Conservation (phyloP, 1,139 yeast species). For the Kazachstania sp. region DNA sequence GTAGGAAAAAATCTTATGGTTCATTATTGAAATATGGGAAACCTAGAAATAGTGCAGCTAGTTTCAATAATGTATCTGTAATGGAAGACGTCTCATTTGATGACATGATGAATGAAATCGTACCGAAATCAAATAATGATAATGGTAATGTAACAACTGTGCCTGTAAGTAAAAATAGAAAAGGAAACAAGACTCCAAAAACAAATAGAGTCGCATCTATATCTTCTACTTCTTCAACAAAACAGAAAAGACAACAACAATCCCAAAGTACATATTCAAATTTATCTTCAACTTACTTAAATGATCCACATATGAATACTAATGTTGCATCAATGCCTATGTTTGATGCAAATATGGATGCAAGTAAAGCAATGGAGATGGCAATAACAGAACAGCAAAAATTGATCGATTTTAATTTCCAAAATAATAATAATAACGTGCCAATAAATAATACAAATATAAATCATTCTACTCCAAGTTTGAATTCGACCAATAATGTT, state of each 20-base stretch:
- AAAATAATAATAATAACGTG: neutral
- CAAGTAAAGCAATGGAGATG: neutral
- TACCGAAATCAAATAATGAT: slow-evolving; percentile 15
- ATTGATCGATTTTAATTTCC: neutral
- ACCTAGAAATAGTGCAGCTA: neutral
- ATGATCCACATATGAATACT: neutral
- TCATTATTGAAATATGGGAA: slow-evolving; percentile 18
- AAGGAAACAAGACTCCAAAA: neutral
- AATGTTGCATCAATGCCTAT: slow-evolving; percentile 5
- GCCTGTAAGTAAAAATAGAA: slow-evolving; percentile 4
- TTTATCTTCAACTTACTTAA: neutral
- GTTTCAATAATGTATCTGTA: neutral
- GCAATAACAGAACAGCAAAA: neutral
- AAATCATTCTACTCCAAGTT: neutral
- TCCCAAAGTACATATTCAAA: neutral
- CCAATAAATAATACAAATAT: neutral
- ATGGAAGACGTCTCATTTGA: neutral
- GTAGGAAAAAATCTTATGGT: slow-evolving; percentile 20
- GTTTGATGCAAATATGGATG: slow-evolving; percentile 1
- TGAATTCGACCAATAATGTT: neutral
- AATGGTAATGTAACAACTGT: slow-evolving; percentile 9
- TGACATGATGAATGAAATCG: slow-evolving; percentile 14
- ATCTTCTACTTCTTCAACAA: neutral
- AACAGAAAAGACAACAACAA: neutral
- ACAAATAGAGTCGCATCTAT: neutral